A percentile compares a stretch with the other conserved stretches of the same genome.
phyloP scores from a whole-genome alignment of 129 eudicot genomes.

The Arctium minus region DNA sequence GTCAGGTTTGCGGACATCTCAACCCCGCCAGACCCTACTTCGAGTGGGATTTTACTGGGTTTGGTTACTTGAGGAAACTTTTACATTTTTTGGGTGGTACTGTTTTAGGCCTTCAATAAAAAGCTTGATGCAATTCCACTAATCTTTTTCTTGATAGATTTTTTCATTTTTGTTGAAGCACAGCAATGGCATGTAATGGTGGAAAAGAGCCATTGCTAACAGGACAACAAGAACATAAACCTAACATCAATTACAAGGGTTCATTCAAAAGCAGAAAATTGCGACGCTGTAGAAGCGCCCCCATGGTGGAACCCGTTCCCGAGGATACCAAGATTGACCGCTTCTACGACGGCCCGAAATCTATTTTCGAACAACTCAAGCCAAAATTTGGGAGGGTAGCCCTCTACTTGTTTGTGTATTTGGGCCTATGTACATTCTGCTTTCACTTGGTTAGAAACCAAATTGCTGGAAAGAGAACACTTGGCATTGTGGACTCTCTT shows the following conservation, averaged over 20 bases:
- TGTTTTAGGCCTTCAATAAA: too few species aligned
- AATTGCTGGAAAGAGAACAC: conserved; percentile 51
- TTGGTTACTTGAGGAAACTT: too few species aligned
- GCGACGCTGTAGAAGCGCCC: conserved; percentile 71
- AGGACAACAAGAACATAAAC: neutral
- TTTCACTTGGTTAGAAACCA: conserved; percentile 63
- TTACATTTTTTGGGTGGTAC: too few species aligned
- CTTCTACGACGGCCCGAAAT: conserved; percentile 17
- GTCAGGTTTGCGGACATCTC: too few species aligned
- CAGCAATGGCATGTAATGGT: conserved; percentile 43
- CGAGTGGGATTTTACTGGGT: too few species aligned
- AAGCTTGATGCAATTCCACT: too few species aligned
- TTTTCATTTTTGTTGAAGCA: conserved; percentile 4
- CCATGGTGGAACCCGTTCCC: conserved; percentile 41
- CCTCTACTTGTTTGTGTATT: conserved; percentile 40
- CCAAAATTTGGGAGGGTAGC: conserved; percentile 56
- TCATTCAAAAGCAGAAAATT: conserved; percentile 44
- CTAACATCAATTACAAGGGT: conserved; percentile 2
- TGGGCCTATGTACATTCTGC: conserved; percentile 48
- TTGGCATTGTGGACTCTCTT: conserved; percentile 62
- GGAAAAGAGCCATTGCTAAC: conserved; percentile 39
- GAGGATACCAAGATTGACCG: conserved; percentile 25
- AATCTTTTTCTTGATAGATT: neutral
- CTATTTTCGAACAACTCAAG: conserved; percentile 41
- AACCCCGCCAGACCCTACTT: too few species aligned